phyloP scores from a whole-genome alignment of 305 asterid genomes.

The Plantago lanceolata region DNA sequence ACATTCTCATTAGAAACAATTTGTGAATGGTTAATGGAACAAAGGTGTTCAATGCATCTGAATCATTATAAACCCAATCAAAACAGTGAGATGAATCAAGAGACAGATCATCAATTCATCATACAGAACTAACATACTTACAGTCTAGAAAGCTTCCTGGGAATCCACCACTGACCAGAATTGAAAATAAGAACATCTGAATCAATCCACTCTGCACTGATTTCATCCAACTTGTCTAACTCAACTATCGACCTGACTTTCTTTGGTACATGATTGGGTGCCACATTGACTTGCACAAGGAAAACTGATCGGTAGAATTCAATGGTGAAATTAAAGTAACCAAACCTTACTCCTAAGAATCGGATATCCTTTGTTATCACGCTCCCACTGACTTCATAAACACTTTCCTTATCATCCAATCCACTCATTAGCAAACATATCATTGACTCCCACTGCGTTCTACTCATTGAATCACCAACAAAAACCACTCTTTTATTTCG shows the following conservation, averaged over 20 bases:
- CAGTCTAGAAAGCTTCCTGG: constrained; percentile 63
- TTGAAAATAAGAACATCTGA: constrained; percentile 67
- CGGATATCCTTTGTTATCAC: constrained; percentile 55
- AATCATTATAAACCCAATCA: background rate
- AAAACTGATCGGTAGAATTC: constrained; percentile 71
- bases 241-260: constrained; percentile 55
- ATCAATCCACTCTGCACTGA: constrained; percentile 57
- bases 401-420: constrained; percentile 55
- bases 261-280: constrained; percentile 50
- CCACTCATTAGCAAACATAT: constrained; percentile 68
- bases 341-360: constrained; percentile 60
- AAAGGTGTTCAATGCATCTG: background rate
- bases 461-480: constrained; percentile 80
- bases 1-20: too few species aligned
- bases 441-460: constrained; percentile 83
- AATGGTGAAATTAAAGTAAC: constrained; percentile 55
- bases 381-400: constrained; percentile 60
- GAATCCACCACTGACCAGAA: constrained; percentile 86
- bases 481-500: constrained; percentile 57
- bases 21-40: background rate
- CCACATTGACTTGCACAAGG: constrained; percentile 64
- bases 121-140: constrained; percentile 33
- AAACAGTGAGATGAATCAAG: constrained; percentile 5
- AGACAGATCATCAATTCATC: constrained; percentile 1
- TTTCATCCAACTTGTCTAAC: constrained; percentile 56